Conservation (phyloP, 1,284 basidiomycete genomes). For the Trametes hirsuta region DNA sequence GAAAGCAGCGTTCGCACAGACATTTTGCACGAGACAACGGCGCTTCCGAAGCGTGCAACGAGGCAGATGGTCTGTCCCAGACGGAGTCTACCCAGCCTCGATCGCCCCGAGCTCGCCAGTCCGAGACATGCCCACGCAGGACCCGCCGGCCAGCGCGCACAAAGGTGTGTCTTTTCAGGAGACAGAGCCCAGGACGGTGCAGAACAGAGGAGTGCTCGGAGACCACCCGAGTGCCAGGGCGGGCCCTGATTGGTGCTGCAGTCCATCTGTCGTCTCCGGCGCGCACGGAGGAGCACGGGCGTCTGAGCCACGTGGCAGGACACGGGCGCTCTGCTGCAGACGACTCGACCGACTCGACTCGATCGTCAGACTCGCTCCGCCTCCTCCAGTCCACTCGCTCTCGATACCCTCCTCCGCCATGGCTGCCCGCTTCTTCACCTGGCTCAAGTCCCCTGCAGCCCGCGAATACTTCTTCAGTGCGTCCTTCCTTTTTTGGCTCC, state of each 20-base stretch:
- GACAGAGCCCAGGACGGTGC: neutral
- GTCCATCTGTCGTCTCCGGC: neutral
- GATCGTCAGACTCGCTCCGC: neutral
- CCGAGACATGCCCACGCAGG: neutral
- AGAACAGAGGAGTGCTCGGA: neutral
- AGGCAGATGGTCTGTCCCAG: conserved; percentile 16
- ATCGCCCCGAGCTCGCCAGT: neutral
- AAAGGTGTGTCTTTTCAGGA: neutral
- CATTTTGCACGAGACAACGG: conserved; percentile 13
- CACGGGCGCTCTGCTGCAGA: conserved; percentile 2
- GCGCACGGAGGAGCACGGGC: neutral
- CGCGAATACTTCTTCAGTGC: conserved; percentile 93
- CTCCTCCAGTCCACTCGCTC: neutral
- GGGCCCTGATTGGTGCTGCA: too few species aligned
- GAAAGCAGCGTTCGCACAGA: conserved; percentile 6
- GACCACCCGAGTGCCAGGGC: neutral
- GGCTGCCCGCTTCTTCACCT: conserved; percentile 82
- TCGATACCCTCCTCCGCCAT: conserved; percentile 42
- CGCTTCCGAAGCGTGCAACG: conserved; percentile 26
- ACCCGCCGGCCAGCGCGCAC: neutral
- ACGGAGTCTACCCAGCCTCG: neutral
- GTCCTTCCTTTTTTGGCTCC: conserved; percentile 35
- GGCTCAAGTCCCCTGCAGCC: conserved; percentile 87
- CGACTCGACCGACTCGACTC: conserved; percentile 2
- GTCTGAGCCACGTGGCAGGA: conserved; percentile 2